A percentile compares a stretch with the other conserved stretches of the same genome.
phyloP scores from a whole-genome alignment of 768 basidiomycete species.

The Termitomyces heimii region DNA sequence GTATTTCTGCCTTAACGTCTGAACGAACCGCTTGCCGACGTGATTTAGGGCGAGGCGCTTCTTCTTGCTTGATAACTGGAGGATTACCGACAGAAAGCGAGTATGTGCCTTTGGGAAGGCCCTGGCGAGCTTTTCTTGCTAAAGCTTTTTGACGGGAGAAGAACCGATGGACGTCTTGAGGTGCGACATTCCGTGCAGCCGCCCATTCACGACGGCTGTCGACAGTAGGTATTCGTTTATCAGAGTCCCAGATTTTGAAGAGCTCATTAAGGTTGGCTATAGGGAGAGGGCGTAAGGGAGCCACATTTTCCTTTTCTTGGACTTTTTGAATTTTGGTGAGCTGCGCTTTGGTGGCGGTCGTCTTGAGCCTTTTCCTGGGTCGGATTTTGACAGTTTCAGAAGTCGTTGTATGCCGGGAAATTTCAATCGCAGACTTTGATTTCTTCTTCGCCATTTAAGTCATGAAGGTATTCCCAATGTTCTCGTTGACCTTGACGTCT shows the following conservation, averaged over 20 bases:
- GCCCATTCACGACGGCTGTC: conserved; percentile 33
- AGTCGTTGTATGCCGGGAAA: conserved; percentile 8
- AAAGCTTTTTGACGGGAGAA: conserved; percentile 27
- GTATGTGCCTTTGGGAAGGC: conserved; percentile 27
- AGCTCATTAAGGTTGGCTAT: conserved; percentile 29
- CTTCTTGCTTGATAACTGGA: conserved; percentile 15
- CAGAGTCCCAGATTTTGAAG: conserved; percentile 26
- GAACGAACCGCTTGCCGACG: background rate
- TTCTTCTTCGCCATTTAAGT: conserved; percentile 2
- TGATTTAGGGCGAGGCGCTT: background rate
- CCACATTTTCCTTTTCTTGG: conserved; percentile 5
- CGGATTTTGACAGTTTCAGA: conserved; percentile 11
- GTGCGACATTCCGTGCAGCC: conserved; percentile 28
- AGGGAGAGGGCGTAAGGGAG: conserved; percentile 2
- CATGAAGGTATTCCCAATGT: background rate
- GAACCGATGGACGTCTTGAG: conserved; percentile 29
- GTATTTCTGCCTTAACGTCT: background rate
- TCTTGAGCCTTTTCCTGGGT: background rate
- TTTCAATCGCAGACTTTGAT: background rate
- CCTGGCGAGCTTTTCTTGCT: conserved; percentile 21
- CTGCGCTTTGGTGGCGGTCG: background rate
- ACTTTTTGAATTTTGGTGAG: background rate
- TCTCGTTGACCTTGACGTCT: background rate
- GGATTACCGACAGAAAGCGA: conserved; percentile 30
- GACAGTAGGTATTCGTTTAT: conserved; percentile 30